Evolutionary conservation across 2,329 filamentous ascomycete species (phyloP).

Genomic region (Aspergillus sp.): DNA sequence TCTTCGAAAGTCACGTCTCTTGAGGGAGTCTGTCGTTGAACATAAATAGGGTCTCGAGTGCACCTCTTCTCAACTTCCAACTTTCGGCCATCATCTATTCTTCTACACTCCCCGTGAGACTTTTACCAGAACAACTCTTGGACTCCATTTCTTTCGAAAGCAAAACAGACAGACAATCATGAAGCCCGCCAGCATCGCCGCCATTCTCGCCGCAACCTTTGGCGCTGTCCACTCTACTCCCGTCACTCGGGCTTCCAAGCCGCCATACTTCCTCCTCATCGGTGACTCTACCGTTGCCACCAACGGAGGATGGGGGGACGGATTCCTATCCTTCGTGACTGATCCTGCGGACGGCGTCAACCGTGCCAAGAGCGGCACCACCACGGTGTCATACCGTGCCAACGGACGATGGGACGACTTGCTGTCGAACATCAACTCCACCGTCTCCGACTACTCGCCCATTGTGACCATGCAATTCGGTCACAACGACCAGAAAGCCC

Average conservation of each 20-base stretch:
- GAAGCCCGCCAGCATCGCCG: background rate
- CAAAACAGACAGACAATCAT: background rate
- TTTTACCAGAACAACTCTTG: background rate
- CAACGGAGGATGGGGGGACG: constrained; percentile 13
- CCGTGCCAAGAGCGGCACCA: constrained; percentile 9
- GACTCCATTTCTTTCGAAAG: background rate
- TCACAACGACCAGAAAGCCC: constrained; percentile 16
- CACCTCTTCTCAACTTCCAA: too few species aligned
- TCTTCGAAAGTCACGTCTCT: too few species aligned
- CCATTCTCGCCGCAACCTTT: background rate
- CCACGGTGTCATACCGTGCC: constrained; percentile 8
- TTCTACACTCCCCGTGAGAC: background rate
- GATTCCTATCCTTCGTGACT: constrained; percentile 5
- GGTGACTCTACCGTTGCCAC: constrained; percentile 15
- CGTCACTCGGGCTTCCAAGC: background rate
- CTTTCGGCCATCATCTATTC: background rate
- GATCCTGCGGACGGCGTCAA: constrained; percentile 8
- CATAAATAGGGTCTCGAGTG: too few species aligned
- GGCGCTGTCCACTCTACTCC: background rate
- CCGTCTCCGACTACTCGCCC: constrained; percentile 2
- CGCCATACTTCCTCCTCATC: constrained; percentile 8
- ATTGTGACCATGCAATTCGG: constrained; percentile 16
- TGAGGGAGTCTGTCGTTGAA: too few species aligned
- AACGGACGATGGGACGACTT: constrained; percentile 11
- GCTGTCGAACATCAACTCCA: background rate